Percentiles rank a stretch among this genome's conserved stretches.
These are phyloP conservation scores for Acanthochlamys bracteata DNA, from an alignment of 106 monocot species.

Conservation along the genomic window DNA sequence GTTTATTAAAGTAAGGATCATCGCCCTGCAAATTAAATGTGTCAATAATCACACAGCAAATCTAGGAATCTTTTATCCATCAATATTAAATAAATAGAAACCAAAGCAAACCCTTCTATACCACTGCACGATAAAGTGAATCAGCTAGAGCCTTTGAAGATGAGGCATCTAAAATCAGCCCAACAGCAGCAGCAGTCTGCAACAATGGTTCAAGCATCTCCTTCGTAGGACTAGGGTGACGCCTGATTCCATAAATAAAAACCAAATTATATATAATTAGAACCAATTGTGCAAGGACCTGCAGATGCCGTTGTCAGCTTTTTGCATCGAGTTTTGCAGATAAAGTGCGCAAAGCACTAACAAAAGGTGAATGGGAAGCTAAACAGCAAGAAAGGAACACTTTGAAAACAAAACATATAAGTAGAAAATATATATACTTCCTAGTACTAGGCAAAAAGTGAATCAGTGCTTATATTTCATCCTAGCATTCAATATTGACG, in stretches of 20 bases:
- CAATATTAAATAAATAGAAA: slow-evolving; percentile 6
- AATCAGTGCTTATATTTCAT: too few species aligned
- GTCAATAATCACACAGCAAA: neutral
- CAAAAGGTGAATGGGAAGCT: too few species aligned
- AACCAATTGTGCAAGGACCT: neutral
- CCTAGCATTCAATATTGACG: too few species aligned
- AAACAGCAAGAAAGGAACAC: too few species aligned
- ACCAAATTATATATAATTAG: neutral
- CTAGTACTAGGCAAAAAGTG: too few species aligned
- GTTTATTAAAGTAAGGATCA: slow-evolving; percentile 97
- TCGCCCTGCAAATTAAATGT: slow-evolving; percentile 42
- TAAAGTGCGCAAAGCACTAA: too few species aligned
- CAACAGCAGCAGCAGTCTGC: slow-evolving; percentile 76
- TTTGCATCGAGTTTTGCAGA: too few species aligned
- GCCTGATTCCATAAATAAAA: slow-evolving; percentile 37
- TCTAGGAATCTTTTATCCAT: neutral
- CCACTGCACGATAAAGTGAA: slow-evolving; percentile 91
- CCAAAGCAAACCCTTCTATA: slow-evolving; percentile 20
- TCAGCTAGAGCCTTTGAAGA: slow-evolving; percentile 94
- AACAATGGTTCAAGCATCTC: slow-evolving; percentile 97
- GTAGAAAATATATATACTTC: too few species aligned
- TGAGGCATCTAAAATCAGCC: slow-evolving; percentile 79
- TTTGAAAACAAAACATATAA: too few species aligned
- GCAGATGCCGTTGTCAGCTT: too few species aligned
- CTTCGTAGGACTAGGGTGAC: slow-evolving; percentile 91